phyloP scores from a whole-genome alignment of 176 grass and related monocot genomes.

The Eleusine coracana region DNA sequence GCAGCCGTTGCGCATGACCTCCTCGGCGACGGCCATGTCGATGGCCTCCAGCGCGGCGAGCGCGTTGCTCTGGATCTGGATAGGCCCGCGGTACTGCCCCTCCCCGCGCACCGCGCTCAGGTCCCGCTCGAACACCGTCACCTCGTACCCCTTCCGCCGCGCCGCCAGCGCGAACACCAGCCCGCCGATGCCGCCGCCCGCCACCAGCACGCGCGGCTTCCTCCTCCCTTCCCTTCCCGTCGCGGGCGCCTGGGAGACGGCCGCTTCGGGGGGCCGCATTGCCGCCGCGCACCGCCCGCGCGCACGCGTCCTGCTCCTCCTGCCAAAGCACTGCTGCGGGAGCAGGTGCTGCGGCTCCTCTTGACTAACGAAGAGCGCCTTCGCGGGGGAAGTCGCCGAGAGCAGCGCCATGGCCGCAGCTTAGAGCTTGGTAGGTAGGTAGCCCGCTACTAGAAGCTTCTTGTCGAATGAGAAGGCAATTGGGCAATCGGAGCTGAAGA shows the following conservation, averaged over 20 bases:
- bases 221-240: neutral
- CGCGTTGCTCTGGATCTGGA: slow-evolving; percentile 99
- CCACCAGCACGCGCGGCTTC: slow-evolving; percentile 76
- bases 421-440: no score
- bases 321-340: neutral
- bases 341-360: slow-evolving; percentile 42
- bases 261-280: slow-evolving; percentile 10
- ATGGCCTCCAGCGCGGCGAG: slow-evolving; percentile 85
- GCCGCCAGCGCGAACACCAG: slow-evolving; percentile 88
- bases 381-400: slow-evolving; percentile 45
- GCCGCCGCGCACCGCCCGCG: slow-evolving; percentile 7
- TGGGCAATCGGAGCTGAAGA: neutral
- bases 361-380: slow-evolving; percentile 43
- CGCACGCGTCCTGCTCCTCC: slow-evolving; percentile 7
- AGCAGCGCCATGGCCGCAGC: slow-evolving; percentile 55
- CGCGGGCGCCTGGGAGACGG: neutral
- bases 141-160: slow-evolving; percentile 85
- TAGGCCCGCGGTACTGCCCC: slow-evolving; percentile 92
- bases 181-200: slow-evolving; percentile 86
- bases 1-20: slow-evolving; percentile 81
- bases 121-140: slow-evolving; percentile 95
- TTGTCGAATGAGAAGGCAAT: neutral
- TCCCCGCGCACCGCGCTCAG: slow-evolving; percentile 87
- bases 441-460: neutral
- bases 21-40: slow-evolving; percentile 84